Conservation (phyloP, 2,329 filamentous ascomycete genomes). For the Sclerotiophoma versabilis region DNA sequence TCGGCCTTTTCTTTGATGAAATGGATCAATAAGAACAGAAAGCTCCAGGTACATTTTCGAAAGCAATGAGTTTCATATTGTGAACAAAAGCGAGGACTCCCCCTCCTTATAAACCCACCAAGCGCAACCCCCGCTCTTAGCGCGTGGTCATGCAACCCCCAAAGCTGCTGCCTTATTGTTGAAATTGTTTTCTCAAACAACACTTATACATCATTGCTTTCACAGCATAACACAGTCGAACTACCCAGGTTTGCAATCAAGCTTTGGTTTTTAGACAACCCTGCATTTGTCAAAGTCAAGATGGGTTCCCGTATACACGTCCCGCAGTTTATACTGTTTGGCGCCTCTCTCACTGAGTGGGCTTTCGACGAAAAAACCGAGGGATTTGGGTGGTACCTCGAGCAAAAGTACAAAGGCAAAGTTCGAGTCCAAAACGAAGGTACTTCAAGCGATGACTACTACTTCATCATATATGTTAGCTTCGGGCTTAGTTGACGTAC, state of each 20-base stretch:
- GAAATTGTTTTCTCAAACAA: too few relatives aligned
- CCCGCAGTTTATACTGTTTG: slow-evolving; percentile 44
- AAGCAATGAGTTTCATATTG: too few relatives aligned
- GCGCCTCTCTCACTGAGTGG: slow-evolving; percentile 46
- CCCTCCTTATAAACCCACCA: background rate
- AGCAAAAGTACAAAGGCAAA: slow-evolving; percentile 35
- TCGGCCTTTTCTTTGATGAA: too few relatives aligned
- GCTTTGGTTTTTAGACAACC: background rate
- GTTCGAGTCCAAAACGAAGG: slow-evolving; percentile 42
- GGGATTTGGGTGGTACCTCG: slow-evolving; percentile 42
- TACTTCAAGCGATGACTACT: too few relatives aligned
- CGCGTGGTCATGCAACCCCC: background rate
- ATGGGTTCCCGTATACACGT: background rate
- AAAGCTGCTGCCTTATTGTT: background rate
- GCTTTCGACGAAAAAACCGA: slow-evolving; percentile 34
- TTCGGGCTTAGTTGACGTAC: background rate
- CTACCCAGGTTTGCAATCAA: background rate
- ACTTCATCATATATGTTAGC: too few relatives aligned
- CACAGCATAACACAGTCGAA: background rate
- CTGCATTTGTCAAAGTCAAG: background rate
- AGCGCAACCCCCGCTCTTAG: background rate
- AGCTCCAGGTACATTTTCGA: too few relatives aligned
- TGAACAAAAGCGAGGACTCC: too few relatives aligned
- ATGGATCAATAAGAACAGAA: too few relatives aligned
- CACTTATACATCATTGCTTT: too few relatives aligned